phyloP scores from a whole-genome alignment of 192 early-diverging fungal genomes.

The Podila verticillata region DNA sequence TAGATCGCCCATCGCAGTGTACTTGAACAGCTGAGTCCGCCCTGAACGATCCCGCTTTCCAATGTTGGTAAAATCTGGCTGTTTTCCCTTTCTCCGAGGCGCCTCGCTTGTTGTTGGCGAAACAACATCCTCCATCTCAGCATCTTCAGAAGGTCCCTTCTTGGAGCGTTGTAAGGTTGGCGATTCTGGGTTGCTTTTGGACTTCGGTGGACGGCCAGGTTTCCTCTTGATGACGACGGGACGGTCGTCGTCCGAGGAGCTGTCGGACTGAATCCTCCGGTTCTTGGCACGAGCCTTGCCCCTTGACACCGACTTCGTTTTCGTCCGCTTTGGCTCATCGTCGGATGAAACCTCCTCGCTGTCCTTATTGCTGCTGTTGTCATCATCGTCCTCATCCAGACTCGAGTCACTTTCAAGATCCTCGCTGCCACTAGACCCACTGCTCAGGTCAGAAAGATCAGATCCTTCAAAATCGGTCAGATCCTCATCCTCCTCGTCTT shows the following conservation, averaged over 20 bases:
- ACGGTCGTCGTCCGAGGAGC: slow-evolving; percentile 22
- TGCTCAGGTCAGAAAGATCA: slow-evolving; percentile 44
- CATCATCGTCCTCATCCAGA: not conserved
- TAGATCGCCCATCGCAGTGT: slow-evolving; percentile 64
- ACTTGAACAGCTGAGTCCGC: slow-evolving; percentile 61
- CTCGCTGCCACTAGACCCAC: slow-evolving; percentile 32
- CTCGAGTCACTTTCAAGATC: slow-evolving; percentile 18
- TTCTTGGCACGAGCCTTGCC: slow-evolving; percentile 7
- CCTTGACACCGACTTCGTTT: not conserved
- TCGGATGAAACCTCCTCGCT: slow-evolving; percentile 23
- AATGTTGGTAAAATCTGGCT: slow-evolving; percentile 35
- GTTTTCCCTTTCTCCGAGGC: slow-evolving; percentile 34
- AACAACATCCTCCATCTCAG: slow-evolving; percentile 1
- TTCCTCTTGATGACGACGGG: slow-evolving; percentile 6
- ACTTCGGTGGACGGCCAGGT: slow-evolving; percentile 39
- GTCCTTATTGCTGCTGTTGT: slow-evolving; percentile 13
- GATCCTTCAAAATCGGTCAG: slow-evolving; percentile 47
- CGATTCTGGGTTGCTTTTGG: slow-evolving; percentile 19
- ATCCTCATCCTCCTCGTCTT: not conserved
- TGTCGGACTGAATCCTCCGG: slow-evolving; percentile 41
- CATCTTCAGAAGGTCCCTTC: not conserved
- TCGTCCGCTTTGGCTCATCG: slow-evolving; percentile 4
- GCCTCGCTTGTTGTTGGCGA: slow-evolving; percentile 5
- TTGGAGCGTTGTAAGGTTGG: slow-evolving; percentile 4
- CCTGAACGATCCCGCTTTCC: slow-evolving; percentile 58